A percentile compares a stretch with the other conserved stretches of the same genome.
phyloP scores from a whole-genome alignment of 2,329 filamentous ascomycete species.

The Microcera coccophila region DNA sequence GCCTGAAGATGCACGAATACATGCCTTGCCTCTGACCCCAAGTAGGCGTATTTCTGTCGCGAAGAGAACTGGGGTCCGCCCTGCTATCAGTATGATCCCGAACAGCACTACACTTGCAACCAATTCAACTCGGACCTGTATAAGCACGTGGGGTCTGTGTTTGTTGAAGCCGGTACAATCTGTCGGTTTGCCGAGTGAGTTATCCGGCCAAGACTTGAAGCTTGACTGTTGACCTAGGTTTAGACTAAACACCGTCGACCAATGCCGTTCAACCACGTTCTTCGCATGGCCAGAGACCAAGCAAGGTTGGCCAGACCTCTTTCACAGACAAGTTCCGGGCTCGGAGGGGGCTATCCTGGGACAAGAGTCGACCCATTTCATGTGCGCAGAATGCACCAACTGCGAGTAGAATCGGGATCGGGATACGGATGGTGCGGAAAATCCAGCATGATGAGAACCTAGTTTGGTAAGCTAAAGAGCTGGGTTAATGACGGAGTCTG shows the following conservation, averaged over 20 bases:
- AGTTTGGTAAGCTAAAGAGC: too few relatives aligned
- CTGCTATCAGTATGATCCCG: slow-evolving; percentile 21
- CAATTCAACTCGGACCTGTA: slow-evolving; percentile 16
- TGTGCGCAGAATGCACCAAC: slow-evolving; percentile 22
- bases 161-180: slow-evolving; percentile 22
- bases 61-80: slow-evolving; percentile 25
- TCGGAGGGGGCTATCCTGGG: slow-evolving; percentile 11
- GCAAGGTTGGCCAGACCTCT: slow-evolving; percentile 18
- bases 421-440: too few relatives aligned
- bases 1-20: too few relatives aligned
- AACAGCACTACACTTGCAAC: slow-evolving; percentile 24
- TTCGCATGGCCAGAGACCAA: slow-evolving; percentile 26
- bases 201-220: neutral
- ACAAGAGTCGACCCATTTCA: slow-evolving; percentile 23
- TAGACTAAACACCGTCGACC: slow-evolving; percentile 9
- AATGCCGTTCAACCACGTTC: slow-evolving; percentile 16
- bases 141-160: slow-evolving; percentile 24
- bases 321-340: slow-evolving; percentile 13
- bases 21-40: slow-evolving; percentile 9
- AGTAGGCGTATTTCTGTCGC: slow-evolving; percentile 26
- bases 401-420: slow-evolving; percentile 8
- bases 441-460: too few relatives aligned
- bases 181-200: slow-evolving; percentile 23
- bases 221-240: slow-evolving; percentile 5
- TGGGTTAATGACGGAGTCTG: too few relatives aligned